Conservation (phyloP, 345 rosid genomes). For the Ailanthus altissimus region DNA sequence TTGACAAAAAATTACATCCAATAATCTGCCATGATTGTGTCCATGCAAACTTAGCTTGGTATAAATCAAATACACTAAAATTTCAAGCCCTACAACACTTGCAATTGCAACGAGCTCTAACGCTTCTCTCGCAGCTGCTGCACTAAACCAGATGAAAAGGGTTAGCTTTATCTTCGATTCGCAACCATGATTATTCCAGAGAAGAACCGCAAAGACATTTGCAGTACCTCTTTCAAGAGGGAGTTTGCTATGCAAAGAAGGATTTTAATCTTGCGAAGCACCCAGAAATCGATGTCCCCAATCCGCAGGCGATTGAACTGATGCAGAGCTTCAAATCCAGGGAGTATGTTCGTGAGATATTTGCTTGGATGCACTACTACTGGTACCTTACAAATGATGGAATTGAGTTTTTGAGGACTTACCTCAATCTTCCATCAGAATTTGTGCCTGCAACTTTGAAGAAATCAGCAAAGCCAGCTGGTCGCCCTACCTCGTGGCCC, state of each 20-base stretch:
- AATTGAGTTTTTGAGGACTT: slow-evolving; percentile 64
- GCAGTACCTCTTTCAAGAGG: slow-evolving; percentile 69
- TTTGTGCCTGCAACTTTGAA: slow-evolving; percentile 79
- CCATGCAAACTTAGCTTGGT: too few relatives aligned
- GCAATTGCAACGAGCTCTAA: neutral
- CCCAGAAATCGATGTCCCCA: slow-evolving; percentile 74
- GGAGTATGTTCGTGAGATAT: slow-evolving; percentile 71
- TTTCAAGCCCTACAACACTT: neutral
- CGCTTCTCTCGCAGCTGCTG: slow-evolving; percentile 4
- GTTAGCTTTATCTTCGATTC: neutral
- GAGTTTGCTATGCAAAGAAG: slow-evolving; percentile 77
- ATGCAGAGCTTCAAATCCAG: slow-evolving; percentile 80
- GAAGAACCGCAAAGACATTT: slow-evolving; percentile 41
- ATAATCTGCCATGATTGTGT: too few relatives aligned
- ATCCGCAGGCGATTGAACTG: slow-evolving; percentile 76
- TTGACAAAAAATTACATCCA: too few relatives aligned
- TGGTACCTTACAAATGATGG: slow-evolving; percentile 75
- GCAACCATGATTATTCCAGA: slow-evolving; percentile 28
- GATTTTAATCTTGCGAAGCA: slow-evolving; percentile 78
- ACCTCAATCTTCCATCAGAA: slow-evolving; percentile 73
- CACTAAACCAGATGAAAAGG: neutral
- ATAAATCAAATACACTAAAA: too few relatives aligned
- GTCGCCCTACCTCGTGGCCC: slow-evolving; percentile 73
- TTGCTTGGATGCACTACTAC: slow-evolving; percentile 78
- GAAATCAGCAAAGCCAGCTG: slow-evolving; percentile 69